These are phyloP conservation scores for Geotrichum phurueaensis DNA, from an alignment of 1,139 yeast genomes.

Conservation along the genomic window DNA sequence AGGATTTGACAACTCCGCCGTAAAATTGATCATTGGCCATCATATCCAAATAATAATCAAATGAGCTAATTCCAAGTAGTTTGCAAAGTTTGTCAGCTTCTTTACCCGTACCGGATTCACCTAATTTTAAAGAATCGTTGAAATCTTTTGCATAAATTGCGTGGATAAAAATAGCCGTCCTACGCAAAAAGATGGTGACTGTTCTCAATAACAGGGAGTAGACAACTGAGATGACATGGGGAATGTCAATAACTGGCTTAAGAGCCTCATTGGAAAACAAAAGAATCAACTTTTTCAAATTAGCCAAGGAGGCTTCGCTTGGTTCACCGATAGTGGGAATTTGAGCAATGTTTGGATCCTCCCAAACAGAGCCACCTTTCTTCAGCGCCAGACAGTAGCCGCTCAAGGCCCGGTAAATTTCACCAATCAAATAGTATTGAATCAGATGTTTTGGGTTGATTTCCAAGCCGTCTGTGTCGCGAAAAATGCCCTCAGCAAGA, in stretches of 20 bases:
- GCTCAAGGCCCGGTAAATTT: neutral
- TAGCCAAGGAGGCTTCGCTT: neutral
- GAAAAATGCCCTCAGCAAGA: neutral
- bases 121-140: constrained; percentile 19
- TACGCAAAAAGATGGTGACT: constrained; percentile 63
- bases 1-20: neutral
- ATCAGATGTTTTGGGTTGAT: neutral
- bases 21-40: neutral
- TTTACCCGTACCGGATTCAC: constrained; percentile 30
- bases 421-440: constrained; percentile 7
- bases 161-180: constrained; percentile 53
- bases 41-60: neutral
- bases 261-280: neutral
- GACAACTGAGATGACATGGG: constrained; percentile 25
- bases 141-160: constrained; percentile 35
- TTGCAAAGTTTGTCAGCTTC: constrained; percentile 56
- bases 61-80: constrained; percentile 47
- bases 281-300: neutral
- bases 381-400: neutral
- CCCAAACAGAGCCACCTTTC: neutral
- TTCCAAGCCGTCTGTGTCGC: neutral
- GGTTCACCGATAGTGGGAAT: neutral
- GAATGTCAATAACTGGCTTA: neutral
- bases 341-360: neutral
- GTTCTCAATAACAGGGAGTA: constrained; percentile 54